These are phyloP conservation scores for Teunomyces barrocoloradensis DNA, from an alignment of 805 yeast genomes.

Conservation along the genomic window DNA sequence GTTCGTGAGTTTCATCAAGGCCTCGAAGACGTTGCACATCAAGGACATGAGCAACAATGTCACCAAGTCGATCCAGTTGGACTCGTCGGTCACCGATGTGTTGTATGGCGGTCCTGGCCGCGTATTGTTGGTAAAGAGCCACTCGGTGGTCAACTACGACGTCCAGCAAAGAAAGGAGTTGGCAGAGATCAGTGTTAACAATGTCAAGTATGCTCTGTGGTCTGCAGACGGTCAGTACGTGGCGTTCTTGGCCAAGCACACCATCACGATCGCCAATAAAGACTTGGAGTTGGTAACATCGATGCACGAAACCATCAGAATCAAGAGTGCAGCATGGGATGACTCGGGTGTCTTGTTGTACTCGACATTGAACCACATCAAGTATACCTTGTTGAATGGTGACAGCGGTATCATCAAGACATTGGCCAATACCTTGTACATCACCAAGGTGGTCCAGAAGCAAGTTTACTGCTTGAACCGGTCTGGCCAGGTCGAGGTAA, in stretches of 20 bases:
- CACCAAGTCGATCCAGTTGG: conserved; percentile 78
- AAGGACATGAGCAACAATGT: conserved; percentile 78
- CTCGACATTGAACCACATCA: conserved; percentile 93
- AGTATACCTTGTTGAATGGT: conserved; percentile 89
- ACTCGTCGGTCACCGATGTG: conserved; percentile 66
- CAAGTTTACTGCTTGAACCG: conserved; percentile 81
- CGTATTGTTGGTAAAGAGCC: conserved; percentile 68
- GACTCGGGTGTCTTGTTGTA: conserved; percentile 87
- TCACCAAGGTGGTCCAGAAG: conserved; percentile 66
- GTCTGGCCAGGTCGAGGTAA: conserved; percentile 74
- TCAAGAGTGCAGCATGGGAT: conserved; percentile 97
- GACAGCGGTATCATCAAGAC: conserved; percentile 95
- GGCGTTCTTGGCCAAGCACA: conserved; percentile 89
- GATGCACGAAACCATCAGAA: conserved; percentile 93
- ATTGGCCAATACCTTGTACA: conserved; percentile 81
- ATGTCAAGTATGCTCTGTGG: conserved; percentile 88
- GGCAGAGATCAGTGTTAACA: conserved; percentile 64
- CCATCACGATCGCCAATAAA: conserved; percentile 82
- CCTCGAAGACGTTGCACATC: conserved; percentile 67
- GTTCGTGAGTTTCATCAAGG: conserved; percentile 74
- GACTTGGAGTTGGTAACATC: conserved; percentile 75
- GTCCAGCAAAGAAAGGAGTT: conserved; percentile 87
- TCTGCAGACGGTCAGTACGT: conserved; percentile 82
- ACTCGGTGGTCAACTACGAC: conserved; percentile 78
- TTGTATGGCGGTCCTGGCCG: conserved; percentile 80